Evolutionary conservation across 495 filamentous ascomycete species (phyloP).

Genomic region (Neurospora sp.): DNA sequence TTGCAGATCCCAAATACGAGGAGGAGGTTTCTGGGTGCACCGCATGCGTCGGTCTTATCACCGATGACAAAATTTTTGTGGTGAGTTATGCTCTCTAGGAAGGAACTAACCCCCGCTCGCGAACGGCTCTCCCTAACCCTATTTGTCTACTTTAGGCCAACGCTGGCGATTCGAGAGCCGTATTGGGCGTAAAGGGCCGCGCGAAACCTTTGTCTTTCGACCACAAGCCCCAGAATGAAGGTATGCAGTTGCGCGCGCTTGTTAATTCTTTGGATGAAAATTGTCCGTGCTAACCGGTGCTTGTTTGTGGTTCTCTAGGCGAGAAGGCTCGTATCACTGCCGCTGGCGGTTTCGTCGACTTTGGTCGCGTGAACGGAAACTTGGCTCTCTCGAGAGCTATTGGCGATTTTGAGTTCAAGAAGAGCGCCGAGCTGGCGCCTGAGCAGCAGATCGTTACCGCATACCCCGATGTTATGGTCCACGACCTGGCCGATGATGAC

Average conservation of each 20-base stretch:
- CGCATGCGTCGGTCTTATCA: constrained; percentile 80
- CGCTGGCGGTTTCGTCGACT: constrained; percentile 96
- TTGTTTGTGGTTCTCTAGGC: constrained; percentile 40
- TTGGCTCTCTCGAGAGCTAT: constrained; percentile 95
- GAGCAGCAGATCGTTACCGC: constrained; percentile 98
- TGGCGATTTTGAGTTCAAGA: constrained; percentile 99
- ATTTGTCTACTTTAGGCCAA: constrained; percentile 56
- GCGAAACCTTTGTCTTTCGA: constrained; percentile 96
- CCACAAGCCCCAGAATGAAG: constrained; percentile 98
- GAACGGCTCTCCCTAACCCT: constrained; percentile 11
- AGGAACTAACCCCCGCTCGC: not conserved
- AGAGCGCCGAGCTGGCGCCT: constrained; percentile 88
- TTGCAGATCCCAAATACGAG: constrained; percentile 82
- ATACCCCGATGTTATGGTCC: constrained; percentile 83
- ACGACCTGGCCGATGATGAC: constrained; percentile 85
- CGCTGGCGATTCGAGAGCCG: constrained; percentile 88
- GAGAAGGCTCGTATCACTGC: constrained; percentile 94
- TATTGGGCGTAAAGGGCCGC: constrained; percentile 88
- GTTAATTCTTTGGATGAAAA: not conserved
- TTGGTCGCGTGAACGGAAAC: constrained; percentile 96
- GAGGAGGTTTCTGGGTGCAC: constrained; percentile 98
- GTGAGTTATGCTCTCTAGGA: constrained; percentile 36
- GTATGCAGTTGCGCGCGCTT: constrained; percentile 32
- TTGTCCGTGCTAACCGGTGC: constrained; percentile 6
- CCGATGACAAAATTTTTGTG: constrained; percentile 85